These are phyloP conservation scores for Beauveria caledonica DNA, from an alignment of 2,329 filamentous ascomycete species.

Conservation along the genomic window DNA sequence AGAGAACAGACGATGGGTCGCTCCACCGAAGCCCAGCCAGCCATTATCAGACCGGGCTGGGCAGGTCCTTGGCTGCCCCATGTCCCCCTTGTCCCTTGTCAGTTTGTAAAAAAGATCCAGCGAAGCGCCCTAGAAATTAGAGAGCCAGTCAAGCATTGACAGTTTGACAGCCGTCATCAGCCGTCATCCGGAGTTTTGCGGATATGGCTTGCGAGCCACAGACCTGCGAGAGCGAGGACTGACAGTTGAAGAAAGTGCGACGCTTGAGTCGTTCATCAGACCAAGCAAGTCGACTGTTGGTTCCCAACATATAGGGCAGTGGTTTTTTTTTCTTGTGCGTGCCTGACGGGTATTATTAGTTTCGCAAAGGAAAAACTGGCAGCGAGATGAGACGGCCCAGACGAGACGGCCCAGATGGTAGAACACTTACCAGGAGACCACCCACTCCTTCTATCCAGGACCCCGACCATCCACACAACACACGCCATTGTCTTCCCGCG, in stretches of 20 bases:
- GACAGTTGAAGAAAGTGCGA: not conserved
- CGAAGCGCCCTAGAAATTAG: no score
- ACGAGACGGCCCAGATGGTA: no score
- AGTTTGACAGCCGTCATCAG: not conserved
- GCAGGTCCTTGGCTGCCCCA: not conserved
- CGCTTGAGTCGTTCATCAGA: not conserved
- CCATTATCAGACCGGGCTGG: not conserved
- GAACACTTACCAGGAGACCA: no score
- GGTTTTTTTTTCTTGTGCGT: not conserved
- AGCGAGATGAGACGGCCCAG: no score
- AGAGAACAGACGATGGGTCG: constrained; percentile 5
- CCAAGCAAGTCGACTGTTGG: not conserved
- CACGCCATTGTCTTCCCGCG: not conserved
- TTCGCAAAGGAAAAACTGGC: no score
- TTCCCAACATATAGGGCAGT: not conserved
- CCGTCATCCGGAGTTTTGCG: constrained; percentile 3
- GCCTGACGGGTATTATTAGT: not conserved
- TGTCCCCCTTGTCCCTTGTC: no score
- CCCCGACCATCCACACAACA: not conserved
- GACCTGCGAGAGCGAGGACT: not conserved
- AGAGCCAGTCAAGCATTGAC: no score
- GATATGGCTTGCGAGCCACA: constrained; percentile 4
- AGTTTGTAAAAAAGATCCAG: no score
- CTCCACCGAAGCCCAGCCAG: not conserved
- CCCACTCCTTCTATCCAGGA: no score